These are phyloP conservation scores for Stemphylium vesicarium DNA, from an alignment of 2,329 filamentous ascomycete genomes.

Conservation along the genomic window DNA sequence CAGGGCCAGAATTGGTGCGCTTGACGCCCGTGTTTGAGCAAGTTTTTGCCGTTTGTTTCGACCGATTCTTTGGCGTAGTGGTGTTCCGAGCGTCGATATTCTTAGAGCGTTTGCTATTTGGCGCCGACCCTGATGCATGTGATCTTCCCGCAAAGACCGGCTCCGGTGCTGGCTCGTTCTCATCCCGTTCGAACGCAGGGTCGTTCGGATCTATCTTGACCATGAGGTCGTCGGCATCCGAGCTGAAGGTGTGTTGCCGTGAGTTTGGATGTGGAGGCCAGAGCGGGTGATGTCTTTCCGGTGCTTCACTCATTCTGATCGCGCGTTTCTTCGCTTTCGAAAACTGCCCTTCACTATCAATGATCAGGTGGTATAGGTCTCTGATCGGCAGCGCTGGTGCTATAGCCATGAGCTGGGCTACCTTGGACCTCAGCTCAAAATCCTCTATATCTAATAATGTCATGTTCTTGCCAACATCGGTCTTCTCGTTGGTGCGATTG, in stretches of 20 bases:
- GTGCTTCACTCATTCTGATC: constrained; percentile 2
- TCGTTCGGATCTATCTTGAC: constrained; percentile 26
- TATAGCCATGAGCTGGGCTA: constrained; percentile 26
- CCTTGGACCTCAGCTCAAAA: constrained; percentile 17
- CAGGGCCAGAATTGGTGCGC: neutral
- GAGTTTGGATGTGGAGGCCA: too few relatives aligned
- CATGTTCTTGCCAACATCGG: neutral
- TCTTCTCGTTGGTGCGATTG: neutral
- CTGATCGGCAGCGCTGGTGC: constrained; percentile 22
- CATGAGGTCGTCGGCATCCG: constrained; percentile 12
- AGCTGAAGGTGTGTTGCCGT: neutral
- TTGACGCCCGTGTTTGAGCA: neutral
- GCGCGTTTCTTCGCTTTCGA: constrained; percentile 7
- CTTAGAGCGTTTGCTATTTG: neutral
- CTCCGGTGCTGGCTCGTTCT: constrained; percentile 4
- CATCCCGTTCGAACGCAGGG: constrained; percentile 20
- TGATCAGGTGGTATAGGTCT: constrained; percentile 24
- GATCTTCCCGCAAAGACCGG: neutral
- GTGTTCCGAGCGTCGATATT: neutral
- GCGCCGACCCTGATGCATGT: neutral
- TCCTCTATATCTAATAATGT: constrained; percentile 23
- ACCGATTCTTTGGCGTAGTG: neutral
- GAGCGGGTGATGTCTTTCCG: neutral
- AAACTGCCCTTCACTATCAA: constrained; percentile 16
- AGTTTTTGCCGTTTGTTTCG: neutral